Evolutionary conservation across 2,329 filamentous ascomycete species (phyloP).

Genomic region (Penicillium aurantiogriseum): DNA sequence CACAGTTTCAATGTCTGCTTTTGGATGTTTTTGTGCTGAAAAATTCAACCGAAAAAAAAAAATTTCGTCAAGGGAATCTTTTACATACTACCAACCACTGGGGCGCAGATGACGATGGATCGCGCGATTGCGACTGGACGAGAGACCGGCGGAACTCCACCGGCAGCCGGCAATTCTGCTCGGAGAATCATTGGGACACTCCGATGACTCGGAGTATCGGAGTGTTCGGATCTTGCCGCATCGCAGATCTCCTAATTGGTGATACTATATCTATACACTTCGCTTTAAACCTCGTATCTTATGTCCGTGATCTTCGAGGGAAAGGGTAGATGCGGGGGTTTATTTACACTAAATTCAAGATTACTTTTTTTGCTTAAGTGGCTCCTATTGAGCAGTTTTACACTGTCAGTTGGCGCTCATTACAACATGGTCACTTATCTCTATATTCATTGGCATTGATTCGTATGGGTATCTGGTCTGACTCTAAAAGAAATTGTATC

Average conservation of each 20-base stretch:
- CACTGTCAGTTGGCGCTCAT: background rate
- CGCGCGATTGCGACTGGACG: slow-evolving; percentile 17
- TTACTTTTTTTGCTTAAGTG: background rate
- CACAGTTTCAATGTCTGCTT: slow-evolving; percentile 6
- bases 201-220: slow-evolving; percentile 25
- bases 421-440: background rate
- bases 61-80: slow-evolving; percentile 17
- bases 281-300: background rate
- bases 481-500: slow-evolving; percentile 15
- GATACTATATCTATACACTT: background rate
- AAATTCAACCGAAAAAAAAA: slow-evolving; percentile 12
- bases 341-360: background rate
- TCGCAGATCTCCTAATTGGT: background rate
- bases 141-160: slow-evolving; percentile 18
- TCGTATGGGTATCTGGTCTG: slow-evolving; percentile 27
- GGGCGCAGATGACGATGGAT: slow-evolving; percentile 21
- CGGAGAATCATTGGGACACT: slow-evolving; percentile 18
- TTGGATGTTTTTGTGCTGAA: slow-evolving; percentile 2
- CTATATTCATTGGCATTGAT: slow-evolving; percentile 9
- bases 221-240: slow-evolving; percentile 18
- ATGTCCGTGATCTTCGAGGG: background rate
- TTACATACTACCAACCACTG: slow-evolving; percentile 28
- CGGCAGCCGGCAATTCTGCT: slow-evolving; percentile 9
- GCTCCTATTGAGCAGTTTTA: background rate
- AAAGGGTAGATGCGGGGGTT: background rate